phyloP scores from a whole-genome alignment of 768 basidiomycete species.

The Sporobolomyces pararoseus region DNA sequence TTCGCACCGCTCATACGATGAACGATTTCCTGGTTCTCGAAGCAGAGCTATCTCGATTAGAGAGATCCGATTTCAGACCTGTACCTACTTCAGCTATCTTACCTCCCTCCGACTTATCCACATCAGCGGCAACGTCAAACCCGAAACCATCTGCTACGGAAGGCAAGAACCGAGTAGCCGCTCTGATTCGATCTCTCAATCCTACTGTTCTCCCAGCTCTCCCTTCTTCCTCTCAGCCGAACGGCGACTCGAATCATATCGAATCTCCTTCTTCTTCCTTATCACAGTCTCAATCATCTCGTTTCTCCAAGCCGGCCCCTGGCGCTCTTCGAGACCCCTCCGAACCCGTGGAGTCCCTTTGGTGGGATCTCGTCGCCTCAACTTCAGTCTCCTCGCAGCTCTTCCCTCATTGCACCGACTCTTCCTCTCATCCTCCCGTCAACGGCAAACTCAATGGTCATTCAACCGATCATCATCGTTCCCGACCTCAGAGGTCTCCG shows the following conservation, averaged over 20 bases:
- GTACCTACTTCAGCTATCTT: constrained; percentile 10
- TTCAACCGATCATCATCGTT: not conserved
- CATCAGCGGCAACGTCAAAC: not conserved
- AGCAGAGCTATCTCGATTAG: constrained; percentile 33
- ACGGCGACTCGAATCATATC: not conserved
- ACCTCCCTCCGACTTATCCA: constrained; percentile 16
- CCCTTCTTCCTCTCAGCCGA: not conserved
- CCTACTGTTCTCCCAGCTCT: constrained; percentile 8
- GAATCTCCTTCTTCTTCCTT: not conserved
- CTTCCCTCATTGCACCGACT: not conserved
- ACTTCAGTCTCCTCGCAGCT: constrained; percentile 15
- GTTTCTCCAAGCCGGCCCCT: too few species aligned
- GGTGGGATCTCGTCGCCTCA: constrained; percentile 39
- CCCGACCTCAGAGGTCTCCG: not conserved
- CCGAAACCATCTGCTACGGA: not conserved
- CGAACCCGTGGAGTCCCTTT: constrained; percentile 35
- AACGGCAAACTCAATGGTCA: constrained; percentile 7
- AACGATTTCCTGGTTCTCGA: constrained; percentile 36
- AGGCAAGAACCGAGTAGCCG: constrained; percentile 7
- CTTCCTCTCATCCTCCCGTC: not conserved
- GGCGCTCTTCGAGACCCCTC: constrained; percentile 7
- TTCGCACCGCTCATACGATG: constrained; percentile 38
- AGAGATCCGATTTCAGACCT: constrained; percentile 19
- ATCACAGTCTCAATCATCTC: not conserved
- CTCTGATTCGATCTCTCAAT: constrained; percentile 27